Conservation (phyloP, 139 green algal genomes). For the Chlorella sp. region DNA sequence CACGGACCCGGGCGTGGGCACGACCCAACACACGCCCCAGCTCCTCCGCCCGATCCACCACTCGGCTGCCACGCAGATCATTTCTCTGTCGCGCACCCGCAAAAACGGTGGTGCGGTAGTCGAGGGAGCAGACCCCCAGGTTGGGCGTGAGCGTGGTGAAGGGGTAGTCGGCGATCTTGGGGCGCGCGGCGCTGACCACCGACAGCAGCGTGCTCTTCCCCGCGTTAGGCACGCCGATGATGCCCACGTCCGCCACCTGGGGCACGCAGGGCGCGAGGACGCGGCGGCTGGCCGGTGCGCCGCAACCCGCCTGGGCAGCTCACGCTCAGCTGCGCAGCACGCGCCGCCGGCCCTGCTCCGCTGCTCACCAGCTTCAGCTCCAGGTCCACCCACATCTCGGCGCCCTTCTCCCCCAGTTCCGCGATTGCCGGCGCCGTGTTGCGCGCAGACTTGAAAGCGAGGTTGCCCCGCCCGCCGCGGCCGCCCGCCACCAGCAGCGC, state of each 20-base stretch:
- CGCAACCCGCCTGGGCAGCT: no score
- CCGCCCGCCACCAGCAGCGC: constrained; percentile 84
- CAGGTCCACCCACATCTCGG: constrained; percentile 84
- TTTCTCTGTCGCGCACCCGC: constrained; percentile 38
- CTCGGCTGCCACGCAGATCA: no score
- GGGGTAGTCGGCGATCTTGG: constrained; percentile 96
- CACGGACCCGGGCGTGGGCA: no score
- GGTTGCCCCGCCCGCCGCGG: constrained; percentile 91
- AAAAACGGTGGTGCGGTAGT: constrained; percentile 79
- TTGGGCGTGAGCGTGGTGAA: constrained; percentile 99
- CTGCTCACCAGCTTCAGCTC: constrained; percentile 90
- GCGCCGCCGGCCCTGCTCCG: no score
- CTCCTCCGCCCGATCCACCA: no score
- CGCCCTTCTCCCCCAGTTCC: constrained; percentile 65
- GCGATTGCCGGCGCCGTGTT: constrained; percentile 80
- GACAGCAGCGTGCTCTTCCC: constrained; percentile 94
- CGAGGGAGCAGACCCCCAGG: constrained; percentile 91
- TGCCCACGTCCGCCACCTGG: constrained; percentile 97
- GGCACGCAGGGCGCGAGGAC: no score
- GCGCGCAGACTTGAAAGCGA: constrained; percentile 85
- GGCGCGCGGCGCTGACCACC: constrained; percentile 77
- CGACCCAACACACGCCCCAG: no score
- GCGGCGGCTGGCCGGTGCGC: no score
- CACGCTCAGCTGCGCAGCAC: no score
- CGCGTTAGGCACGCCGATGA: constrained; percentile 93